phyloP scores from a whole-genome alignment of 331 rosid species.

The Phaseolus coccineus region DNA sequence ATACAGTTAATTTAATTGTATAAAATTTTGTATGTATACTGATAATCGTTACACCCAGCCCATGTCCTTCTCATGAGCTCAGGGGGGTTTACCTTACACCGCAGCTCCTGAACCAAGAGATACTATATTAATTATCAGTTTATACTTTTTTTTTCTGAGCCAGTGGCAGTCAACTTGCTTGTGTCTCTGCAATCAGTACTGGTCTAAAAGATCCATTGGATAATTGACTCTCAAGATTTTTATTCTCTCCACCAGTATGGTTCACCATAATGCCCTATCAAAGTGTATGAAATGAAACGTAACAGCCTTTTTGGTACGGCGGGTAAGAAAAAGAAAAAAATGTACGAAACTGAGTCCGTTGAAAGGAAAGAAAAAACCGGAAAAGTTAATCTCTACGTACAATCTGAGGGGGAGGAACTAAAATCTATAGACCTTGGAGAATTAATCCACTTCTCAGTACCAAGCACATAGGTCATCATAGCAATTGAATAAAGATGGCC shows the following conservation, averaged over 20 bases:
- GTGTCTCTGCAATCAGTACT: constrained; percentile 9
- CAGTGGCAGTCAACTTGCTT: constrained; percentile 38
- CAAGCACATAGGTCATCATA: constrained; percentile 13
- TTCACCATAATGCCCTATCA: constrained; percentile 25
- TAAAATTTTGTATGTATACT: background rate
- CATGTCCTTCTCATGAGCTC: background rate
- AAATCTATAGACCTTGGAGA: constrained; percentile 6
- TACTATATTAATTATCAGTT: constrained; percentile 25
- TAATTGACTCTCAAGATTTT: constrained; percentile 29
- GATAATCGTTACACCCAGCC: background rate
- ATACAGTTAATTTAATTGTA: too few relatives aligned
- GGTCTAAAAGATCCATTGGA: constrained; percentile 34
- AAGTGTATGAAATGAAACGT: constrained; percentile 11
- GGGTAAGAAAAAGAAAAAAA: background rate
- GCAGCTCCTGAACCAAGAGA: constrained; percentile 7
- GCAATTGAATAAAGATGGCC: constrained; percentile 17
- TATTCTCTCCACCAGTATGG: constrained; percentile 36
- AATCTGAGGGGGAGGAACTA: background rate
- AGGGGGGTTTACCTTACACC: background rate
- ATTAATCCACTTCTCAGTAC: constrained; percentile 4
- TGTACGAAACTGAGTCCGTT: background rate
- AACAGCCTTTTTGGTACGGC: background rate
- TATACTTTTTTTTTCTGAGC: constrained; percentile 36
- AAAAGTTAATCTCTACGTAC: background rate
- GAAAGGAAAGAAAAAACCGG: background rate